Base-by-base conservation (phyloP, 495 filamentous ascomycete genomes). In the Hapsidospora chrysogenum region DNA sequence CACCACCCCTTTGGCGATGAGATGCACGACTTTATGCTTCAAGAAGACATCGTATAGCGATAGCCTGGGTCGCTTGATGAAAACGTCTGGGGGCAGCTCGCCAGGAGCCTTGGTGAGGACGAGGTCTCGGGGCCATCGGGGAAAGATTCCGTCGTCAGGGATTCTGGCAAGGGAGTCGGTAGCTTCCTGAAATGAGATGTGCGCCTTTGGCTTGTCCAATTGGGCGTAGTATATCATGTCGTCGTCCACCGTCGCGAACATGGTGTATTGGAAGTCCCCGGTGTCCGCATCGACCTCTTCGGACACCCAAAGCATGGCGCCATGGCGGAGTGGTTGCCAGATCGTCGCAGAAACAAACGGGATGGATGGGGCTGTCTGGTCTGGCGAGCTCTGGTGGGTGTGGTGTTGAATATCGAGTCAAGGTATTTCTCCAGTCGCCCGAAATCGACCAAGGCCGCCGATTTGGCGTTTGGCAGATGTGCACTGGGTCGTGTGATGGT, bases 181-280 rank as follows among this genome's bases (percentile, higher is more conserved):
- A 22, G 33, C 30, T 19, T 44, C 15, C 30, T 33, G 38, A 34
- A n/a, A 41, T 29, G 18, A 36, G 33, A 44, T 40, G 31, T 41
- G 18, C 25, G 33, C 37, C 32, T 44, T 44, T 28, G 37, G 41
- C 29, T 33, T 40, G 29, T 44, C 37, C 33, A 32, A 33, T 19
- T 44, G 31, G 38, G 38, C 38, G 38, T 38, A 44, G 28, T 32
- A 44, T 33, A 37, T 38, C 32, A 20, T 41, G 38, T 44, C 37
- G 22, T 44, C 41, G 22, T 44, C 41, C 29, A 44, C 38, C 28
- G 20, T 31, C 31, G 41, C 41, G 20, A 44, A 41, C 30, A 33
- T 37, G 33, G 41, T 44, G 29, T 36, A 41, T 37, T 41, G 37
- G 27, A 44, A 44, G 32, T 44, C 33, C 17, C 38, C 41, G 11